Evolutionary conservation across 2,329 filamentous ascomycete species (phyloP).

Genomic region (Cryoendolithus antarcticus): DNA sequence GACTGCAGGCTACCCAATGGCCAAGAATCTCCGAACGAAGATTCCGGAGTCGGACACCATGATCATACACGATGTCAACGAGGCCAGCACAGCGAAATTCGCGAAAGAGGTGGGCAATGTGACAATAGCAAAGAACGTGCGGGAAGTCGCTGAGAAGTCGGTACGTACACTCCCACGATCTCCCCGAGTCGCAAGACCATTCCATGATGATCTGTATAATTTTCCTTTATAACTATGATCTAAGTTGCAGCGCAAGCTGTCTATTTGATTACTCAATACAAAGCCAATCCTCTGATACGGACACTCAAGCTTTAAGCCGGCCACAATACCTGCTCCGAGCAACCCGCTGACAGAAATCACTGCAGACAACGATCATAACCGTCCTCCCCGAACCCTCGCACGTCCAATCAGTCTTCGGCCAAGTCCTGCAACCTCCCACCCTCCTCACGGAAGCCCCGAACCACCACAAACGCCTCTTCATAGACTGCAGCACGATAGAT

Average conservation of each 20-base stretch:
- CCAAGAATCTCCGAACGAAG: slow-evolving; percentile 56
- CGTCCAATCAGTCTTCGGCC: slow-evolving; percentile 68
- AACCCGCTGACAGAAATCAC: too few relatives aligned
- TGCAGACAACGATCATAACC: slow-evolving; percentile 66
- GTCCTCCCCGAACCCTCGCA: slow-evolving; percentile 82
- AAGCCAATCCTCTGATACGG: slow-evolving; percentile 67
- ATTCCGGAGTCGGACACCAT: slow-evolving; percentile 50
- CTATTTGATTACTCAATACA: slow-evolving; percentile 47
- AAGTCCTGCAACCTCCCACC: slow-evolving; percentile 53
- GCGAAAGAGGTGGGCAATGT: slow-evolving; percentile 42
- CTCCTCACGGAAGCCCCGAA: slow-evolving; percentile 37
- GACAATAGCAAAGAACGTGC: slow-evolving; percentile 42
- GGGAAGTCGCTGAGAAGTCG: slow-evolving; percentile 53
- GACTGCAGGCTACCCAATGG: slow-evolving; percentile 57
- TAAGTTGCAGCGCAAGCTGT: slow-evolving; percentile 54
- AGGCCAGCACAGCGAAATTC: slow-evolving; percentile 43
- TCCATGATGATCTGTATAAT: slow-evolving; percentile 6
- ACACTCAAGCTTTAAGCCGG: too few relatives aligned
- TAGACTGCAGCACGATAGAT: slow-evolving; percentile 96
- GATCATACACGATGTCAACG: slow-evolving; percentile 54
- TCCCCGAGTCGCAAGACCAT: neutral
- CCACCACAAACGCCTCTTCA: slow-evolving; percentile 59
- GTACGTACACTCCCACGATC: slow-evolving; percentile 35
- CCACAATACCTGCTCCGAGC: too few relatives aligned
- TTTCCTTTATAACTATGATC: slow-evolving; percentile 48